Evolutionary conservation across 2,329 filamentous ascomycete species (phyloP).

Genomic region (Fusarium udum): DNA sequence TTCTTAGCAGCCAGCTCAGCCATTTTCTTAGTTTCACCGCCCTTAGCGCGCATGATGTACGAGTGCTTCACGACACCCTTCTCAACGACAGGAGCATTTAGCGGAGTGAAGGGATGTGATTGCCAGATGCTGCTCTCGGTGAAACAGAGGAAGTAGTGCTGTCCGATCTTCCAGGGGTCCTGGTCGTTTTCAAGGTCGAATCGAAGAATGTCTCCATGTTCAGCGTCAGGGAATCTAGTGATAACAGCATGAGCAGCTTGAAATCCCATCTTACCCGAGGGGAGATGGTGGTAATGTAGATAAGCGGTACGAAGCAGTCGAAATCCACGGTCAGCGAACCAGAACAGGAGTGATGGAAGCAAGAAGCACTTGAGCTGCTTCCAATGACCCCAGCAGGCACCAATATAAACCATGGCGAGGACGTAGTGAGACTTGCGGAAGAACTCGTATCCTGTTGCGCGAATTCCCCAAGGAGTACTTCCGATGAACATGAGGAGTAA

Average conservation of each 20-base stretch:
- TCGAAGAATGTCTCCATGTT: constrained; percentile 70
- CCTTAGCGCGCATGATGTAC: constrained; percentile 67
- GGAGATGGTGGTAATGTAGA: constrained; percentile 67
- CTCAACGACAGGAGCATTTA: constrained; percentile 59
- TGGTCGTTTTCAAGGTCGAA: constrained; percentile 72
- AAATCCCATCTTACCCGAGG: constrained; percentile 60
- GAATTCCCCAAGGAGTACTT: constrained; percentile 66
- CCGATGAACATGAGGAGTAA: constrained; percentile 69
- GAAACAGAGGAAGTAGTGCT: constrained; percentile 79
- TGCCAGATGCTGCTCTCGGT: constrained; percentile 74
- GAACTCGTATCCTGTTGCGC: constrained; percentile 77
- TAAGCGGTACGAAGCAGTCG: constrained; percentile 67
- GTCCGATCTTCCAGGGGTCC: constrained; percentile 70
- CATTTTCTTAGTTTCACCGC: constrained; percentile 67
- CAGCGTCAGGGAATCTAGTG: constrained; percentile 61
- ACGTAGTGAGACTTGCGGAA: constrained; percentile 80
- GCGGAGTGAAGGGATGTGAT: constrained; percentile 75
- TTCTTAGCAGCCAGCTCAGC: constrained; percentile 56
- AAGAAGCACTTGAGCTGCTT: constrained; percentile 73
- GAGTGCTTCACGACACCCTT: constrained; percentile 58
- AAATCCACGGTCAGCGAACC: constrained; percentile 70
- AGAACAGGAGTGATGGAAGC: constrained; percentile 71
- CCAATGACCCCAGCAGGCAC: constrained; percentile 82
- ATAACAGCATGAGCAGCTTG: constrained; percentile 58
- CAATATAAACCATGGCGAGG: constrained; percentile 77